Conservation (phyloP, 768 basidiomycete species). For the Lepiota subincarnata region DNA sequence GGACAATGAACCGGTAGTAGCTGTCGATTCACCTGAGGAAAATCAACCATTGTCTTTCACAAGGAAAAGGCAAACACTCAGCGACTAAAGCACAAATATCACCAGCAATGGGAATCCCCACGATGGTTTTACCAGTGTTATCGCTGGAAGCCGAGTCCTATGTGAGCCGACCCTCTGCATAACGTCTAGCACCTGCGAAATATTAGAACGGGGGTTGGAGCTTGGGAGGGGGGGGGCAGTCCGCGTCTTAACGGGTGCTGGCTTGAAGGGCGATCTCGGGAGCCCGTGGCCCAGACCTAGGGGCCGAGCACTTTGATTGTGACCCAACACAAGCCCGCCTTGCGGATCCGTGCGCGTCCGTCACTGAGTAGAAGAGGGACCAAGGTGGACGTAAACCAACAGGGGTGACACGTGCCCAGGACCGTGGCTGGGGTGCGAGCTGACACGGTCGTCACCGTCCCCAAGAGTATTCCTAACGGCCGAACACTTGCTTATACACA, state of each 20-base stretch:
- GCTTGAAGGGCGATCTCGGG: slow-evolving; percentile 19
- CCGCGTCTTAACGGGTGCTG: slow-evolving; percentile 17
- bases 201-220: neutral
- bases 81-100: no score
- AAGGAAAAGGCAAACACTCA: no score
- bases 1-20: no score
- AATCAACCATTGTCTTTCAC: no score
- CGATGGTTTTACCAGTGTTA: slow-evolving; percentile 15
- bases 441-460: slow-evolving; percentile 26
- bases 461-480: slow-evolving; percentile 29
- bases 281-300: slow-evolving; percentile 12
- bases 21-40: no score
- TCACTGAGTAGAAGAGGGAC: neutral
- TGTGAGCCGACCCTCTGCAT: slow-evolving; percentile 6
- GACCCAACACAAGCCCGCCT: slow-evolving; percentile 12
- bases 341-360: slow-evolving; percentile 16
- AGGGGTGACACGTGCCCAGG: neutral
- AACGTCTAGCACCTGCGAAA: neutral
- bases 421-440: slow-evolving; percentile 25
- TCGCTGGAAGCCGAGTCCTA: slow-evolving; percentile 15
- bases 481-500: slow-evolving; percentile 27
- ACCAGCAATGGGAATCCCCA: no score
- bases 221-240: neutral
- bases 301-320: slow-evolving; percentile 12
- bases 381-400: slow-evolving; percentile 46